phyloP scores from a whole-genome alignment of 2,329 filamentous ascomycete genomes.

The Cytospora piceicola region DNA sequence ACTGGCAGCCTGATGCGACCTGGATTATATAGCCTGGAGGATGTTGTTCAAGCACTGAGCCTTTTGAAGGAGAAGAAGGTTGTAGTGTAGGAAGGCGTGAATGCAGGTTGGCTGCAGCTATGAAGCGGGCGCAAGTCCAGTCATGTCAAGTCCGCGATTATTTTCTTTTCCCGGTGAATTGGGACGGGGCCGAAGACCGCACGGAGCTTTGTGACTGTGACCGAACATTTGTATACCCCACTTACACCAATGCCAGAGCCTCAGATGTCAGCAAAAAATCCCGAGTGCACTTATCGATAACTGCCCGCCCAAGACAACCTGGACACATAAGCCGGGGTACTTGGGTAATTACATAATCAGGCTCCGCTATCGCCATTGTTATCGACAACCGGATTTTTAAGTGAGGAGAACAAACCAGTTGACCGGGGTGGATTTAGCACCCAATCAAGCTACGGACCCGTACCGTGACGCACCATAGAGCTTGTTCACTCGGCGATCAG shows the following conservation, averaged over 20 bases:
- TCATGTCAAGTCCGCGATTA: background rate
- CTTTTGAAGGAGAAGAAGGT: background rate
- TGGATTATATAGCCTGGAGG: background rate
- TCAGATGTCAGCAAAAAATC: conserved; percentile 28
- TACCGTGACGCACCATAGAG: conserved; percentile 13
- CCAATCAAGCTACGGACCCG: background rate
- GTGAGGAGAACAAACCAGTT: background rate
- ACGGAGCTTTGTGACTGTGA: background rate
- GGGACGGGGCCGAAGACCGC: background rate
- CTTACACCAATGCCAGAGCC: conserved; percentile 22
- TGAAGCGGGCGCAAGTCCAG: conserved; percentile 3
- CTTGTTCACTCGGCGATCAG: conserved; percentile 4
- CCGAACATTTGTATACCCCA: background rate
- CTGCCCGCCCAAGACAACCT: background rate
- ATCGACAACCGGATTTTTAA: conserved; percentile 10
- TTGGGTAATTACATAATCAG: background rate
- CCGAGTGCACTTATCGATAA: conserved; percentile 23
- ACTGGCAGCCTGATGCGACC: background rate
- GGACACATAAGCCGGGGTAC: too few species aligned
- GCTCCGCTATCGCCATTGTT: conserved; percentile 4
- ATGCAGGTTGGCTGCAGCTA: conserved; percentile 28
- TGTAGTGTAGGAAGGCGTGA: background rate
- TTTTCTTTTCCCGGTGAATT: background rate
- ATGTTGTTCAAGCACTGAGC: background rate
- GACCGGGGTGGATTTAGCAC: background rate